Conservation (phyloP, 768 basidiomycete genomes). For the Rubroboletus pulcherrimus region DNA sequence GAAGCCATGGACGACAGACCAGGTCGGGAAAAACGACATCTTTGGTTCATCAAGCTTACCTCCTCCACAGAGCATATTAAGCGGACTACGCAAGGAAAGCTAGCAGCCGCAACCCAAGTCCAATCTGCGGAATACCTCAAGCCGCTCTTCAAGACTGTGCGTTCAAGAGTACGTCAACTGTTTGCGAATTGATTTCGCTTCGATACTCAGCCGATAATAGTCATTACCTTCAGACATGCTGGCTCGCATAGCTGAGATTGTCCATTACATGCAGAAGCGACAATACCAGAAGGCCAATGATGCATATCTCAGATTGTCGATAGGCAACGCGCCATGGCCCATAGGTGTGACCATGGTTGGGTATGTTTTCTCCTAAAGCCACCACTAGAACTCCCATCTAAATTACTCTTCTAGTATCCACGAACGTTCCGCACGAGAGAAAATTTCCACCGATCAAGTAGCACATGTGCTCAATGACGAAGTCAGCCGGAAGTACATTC, state of each 20-base stretch:
- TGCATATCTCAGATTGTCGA: slow-evolving; percentile 92
- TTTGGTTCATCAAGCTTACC: not conserved
- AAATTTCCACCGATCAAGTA: slow-evolving; percentile 95
- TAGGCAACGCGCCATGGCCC: slow-evolving; percentile 99
- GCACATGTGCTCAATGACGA: slow-evolving; percentile 99
- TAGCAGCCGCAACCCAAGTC: slow-evolving; percentile 92
- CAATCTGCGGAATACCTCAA: slow-evolving; percentile 97
- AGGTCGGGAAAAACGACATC: slow-evolving; percentile 43
- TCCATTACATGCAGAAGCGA: slow-evolving; percentile 93
- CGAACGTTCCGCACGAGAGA: slow-evolving; percentile 95
- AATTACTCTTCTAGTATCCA: slow-evolving; percentile 63
- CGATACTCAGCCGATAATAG: slow-evolving; percentile 36
- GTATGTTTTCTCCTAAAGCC: slow-evolving; percentile 41
- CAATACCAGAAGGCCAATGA: slow-evolving; percentile 97
- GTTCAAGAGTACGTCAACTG: slow-evolving; percentile 68
- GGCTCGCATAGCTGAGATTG: slow-evolving; percentile 84
- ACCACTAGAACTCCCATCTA: not conserved
- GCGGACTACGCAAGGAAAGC: slow-evolving; percentile 84
- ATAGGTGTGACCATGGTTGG: slow-evolving; percentile 99
- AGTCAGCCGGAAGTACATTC: slow-evolving; percentile 97
- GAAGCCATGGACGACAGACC: slow-evolving; percentile 92
- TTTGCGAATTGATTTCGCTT: not conserved
- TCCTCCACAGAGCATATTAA: slow-evolving; percentile 67
- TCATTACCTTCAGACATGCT: slow-evolving; percentile 83
- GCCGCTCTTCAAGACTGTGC: slow-evolving; percentile 87